Conservation (phyloP, 2,329 filamentous ascomycete genomes). For the Penicillium sp. region DNA sequence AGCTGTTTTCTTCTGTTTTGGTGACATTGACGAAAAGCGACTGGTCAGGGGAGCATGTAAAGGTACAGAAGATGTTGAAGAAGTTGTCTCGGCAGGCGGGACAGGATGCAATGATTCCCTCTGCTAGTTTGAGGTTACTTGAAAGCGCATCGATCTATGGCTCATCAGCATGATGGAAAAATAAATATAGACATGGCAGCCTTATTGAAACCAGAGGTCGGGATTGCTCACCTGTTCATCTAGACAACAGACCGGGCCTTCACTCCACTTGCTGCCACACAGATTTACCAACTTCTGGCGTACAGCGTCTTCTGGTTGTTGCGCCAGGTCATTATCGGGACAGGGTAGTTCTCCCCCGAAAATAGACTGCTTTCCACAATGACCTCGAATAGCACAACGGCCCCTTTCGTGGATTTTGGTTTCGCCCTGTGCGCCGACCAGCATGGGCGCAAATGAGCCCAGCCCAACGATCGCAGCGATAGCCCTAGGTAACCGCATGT, state of each 20-base stretch:
- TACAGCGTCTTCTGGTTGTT: slow-evolving; percentile 68
- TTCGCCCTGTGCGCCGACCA: slow-evolving; percentile 33
- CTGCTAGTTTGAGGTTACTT: slow-evolving; percentile 80
- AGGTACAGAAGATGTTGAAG: slow-evolving; percentile 96
- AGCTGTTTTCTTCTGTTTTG: slow-evolving; percentile 58
- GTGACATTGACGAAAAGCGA: slow-evolving; percentile 95
- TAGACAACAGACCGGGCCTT: slow-evolving; percentile 81
- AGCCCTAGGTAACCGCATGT: slow-evolving; percentile 35
- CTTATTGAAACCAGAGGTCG: background rate
- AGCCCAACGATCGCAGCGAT: slow-evolving; percentile 29
- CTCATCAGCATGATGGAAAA: slow-evolving; percentile 16
- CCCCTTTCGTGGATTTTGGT: slow-evolving; percentile 73
- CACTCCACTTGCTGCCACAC: slow-evolving; percentile 83
- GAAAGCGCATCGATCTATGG: slow-evolving; percentile 72
- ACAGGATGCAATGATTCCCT: slow-evolving; percentile 86
- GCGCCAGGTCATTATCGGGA: slow-evolving; percentile 81
- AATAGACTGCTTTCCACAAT: slow-evolving; percentile 86
- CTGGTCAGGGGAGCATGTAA: slow-evolving; percentile 96
- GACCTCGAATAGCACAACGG: slow-evolving; percentile 83
- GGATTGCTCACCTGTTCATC: slow-evolving; percentile 63
- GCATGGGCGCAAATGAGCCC: slow-evolving; percentile 27
- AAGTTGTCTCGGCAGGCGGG: slow-evolving; percentile 98
- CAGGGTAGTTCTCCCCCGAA: slow-evolving; percentile 90
- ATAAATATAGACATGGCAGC: too few species aligned
- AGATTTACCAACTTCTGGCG: slow-evolving; percentile 77